Conservation (phyloP, 805 yeast genomes). For the Candida maesae region DNA sequence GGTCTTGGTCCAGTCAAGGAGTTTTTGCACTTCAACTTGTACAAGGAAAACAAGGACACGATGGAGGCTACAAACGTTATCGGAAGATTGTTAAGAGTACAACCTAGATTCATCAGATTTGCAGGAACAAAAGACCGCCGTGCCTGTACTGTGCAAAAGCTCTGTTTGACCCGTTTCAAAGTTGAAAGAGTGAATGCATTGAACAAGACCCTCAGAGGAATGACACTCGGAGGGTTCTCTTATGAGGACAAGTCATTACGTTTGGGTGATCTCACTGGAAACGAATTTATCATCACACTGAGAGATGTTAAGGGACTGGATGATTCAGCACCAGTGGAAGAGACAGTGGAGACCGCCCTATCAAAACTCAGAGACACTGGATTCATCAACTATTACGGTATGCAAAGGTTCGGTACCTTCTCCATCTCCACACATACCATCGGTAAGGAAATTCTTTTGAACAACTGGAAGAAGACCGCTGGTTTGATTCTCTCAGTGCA, state of each 20-base stretch:
- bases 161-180: constrained; percentile 63
- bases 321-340: constrained; percentile 33
- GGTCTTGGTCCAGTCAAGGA: constrained; percentile 71
- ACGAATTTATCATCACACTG: constrained; percentile 81
- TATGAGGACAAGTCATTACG: constrained; percentile 60
- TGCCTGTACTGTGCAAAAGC: constrained; percentile 88
- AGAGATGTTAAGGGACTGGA: constrained; percentile 51
- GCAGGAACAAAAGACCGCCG: constrained; percentile 98
- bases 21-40: constrained; percentile 71
- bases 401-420: constrained; percentile 97
- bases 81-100: constrained; percentile 68
- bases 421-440: constrained; percentile 86
- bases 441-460: constrained; percentile 67
- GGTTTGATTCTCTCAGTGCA: constrained; percentile 82
- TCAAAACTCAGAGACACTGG: constrained; percentile 61
- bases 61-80: constrained; percentile 87
- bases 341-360: constrained; percentile 49
- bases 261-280: constrained; percentile 84
- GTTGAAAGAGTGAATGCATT: constrained; percentile 73
- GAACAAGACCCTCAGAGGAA: constrained; percentile 73
- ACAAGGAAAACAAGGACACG: constrained; percentile 95
- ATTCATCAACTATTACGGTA: constrained; percentile 92
- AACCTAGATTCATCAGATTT: constrained; percentile 66
- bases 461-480: constrained; percentile 77
- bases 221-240: constrained; percentile 72